Evolutionary conservation across 495 filamentous ascomycete species (phyloP).

Genomic region (Astrothelium macrocarpum): DNA sequence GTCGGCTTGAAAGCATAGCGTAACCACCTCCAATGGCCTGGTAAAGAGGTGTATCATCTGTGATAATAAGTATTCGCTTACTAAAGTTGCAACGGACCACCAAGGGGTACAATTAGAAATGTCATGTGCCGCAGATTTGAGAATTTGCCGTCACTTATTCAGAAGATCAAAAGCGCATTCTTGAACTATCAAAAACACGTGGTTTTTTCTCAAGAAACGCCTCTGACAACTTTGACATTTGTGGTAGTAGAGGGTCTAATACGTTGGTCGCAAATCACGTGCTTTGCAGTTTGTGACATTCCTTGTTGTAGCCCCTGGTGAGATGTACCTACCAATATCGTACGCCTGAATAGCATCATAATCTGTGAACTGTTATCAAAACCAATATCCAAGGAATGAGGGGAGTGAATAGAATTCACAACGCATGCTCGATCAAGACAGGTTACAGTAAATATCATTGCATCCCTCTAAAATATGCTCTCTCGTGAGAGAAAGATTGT

Average conservation of each 20-base stretch:
- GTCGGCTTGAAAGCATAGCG: constrained; percentile 6
- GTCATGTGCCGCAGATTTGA: too few species aligned
- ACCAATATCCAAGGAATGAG: constrained; percentile 1
- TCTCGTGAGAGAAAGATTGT: neutral
- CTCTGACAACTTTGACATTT: too few species aligned
- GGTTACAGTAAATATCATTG: neutral
- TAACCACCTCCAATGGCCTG: constrained; percentile 5
- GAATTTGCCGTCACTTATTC: too few species aligned
- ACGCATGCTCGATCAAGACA: neutral
- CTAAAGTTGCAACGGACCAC: too few species aligned
- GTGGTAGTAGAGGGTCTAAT: too few species aligned
- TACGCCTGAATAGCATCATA: constrained; percentile 1
- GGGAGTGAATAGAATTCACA: neutral
- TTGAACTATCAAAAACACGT: too few species aligned
- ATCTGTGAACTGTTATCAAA: neutral
- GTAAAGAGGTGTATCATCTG: constrained; percentile 6
- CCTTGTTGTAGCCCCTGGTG: too few species aligned
- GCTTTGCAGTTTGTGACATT: too few species aligned
- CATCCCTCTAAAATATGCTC: neutral
- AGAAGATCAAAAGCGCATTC: too few species aligned
- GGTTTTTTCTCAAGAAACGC: too few species aligned
- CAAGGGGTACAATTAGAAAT: too few species aligned
- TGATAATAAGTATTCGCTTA: neutral
- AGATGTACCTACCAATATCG: constrained; percentile 1
- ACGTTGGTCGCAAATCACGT: too few species aligned